Evolutionary conservation across 257 asterid genomes (phyloP).

Genomic region (Ilex aquifolium): DNA sequence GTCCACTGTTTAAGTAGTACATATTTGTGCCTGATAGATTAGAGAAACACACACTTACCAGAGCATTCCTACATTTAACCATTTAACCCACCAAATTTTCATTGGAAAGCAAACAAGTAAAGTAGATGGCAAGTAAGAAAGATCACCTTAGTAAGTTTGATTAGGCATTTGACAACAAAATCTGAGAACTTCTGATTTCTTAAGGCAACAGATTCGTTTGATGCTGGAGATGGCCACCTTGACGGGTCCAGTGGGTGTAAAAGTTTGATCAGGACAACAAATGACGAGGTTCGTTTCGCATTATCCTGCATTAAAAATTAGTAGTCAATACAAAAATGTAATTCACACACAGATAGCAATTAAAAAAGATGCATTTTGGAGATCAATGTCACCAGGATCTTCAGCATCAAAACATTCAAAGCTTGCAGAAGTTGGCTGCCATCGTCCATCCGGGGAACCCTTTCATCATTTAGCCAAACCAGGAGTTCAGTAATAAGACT

Average conservation of each 20-base stretch:
- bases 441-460: constrained; percentile 98
- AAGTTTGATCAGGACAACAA: constrained; percentile 84
- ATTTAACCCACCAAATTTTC: not conserved
- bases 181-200: constrained; percentile 96
- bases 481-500: constrained; percentile 90
- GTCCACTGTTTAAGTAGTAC: no score
- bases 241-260: constrained; percentile 92
- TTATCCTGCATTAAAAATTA: constrained; percentile 58
- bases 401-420: constrained; percentile 92
- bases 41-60: no score
- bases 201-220: constrained; percentile 57
- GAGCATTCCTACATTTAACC: no score
- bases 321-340: no score
- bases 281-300: constrained; percentile 92
- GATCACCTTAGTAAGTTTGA: constrained; percentile 90
- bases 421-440: constrained; percentile 98
- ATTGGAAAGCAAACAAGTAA: not conserved
- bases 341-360: no score
- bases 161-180: constrained; percentile 95
- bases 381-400: constrained; percentile 60
- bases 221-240: constrained; percentile 92
- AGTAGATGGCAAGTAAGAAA: constrained; percentile 4
- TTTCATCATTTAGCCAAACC: constrained; percentile 97
- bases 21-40: no score
- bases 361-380: no score